Evolutionary conservation across 805 yeast genomes (phyloP), one percentile per base, ranked within the genome.

Genomic region (Candida nonsorbophila): DNA sequence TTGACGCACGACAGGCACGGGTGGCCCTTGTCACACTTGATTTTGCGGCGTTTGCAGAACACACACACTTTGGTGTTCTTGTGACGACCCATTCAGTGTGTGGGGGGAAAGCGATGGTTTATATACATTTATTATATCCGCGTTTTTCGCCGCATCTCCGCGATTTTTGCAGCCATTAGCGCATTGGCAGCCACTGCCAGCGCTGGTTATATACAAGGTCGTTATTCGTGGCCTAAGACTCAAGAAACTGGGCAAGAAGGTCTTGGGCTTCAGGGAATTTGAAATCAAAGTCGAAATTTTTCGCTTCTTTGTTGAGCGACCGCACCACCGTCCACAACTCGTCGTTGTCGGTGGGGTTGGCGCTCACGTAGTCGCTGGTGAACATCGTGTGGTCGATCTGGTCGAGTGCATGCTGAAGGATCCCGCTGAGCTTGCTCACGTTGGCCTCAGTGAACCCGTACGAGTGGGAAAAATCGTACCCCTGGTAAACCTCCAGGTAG

Each of bases 1-100:
- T 44, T 49, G 12, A 45, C 33, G 29, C 64, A 58, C 7, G 51
- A 36, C 20, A 49, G 42, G 28, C 64, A 58, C 3, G 62, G 62
- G 22, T 36, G 32, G 12, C 44, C 44, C 19, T 55, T 43, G 37
- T 58, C 60, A 41, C 64, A 58, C 29, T 49, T 54, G 27, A 56
- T 55, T 34, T 58, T 58, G 12, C 61, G 37, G 24, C 41, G 39
- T 28, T 52, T 48, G 40, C 64, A 58, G 30, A 45, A 51, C 22
- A 37, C 40, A 34, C 64, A 58, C 33, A 51, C 54, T 12, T 53
- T 46, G 8, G 58, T 45, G 6, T 14, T 9, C 20, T 9, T 14
- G n/a, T 13, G 11, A 10, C 10, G 10, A 18, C 20, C 10, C 10
- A 18, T 7, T 10, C 7, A 18, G 20, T 18, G 20, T 7, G 10